phyloP scores from a whole-genome alignment of 768 basidiomycete genomes.

The Favolaschia claudopus region DNA sequence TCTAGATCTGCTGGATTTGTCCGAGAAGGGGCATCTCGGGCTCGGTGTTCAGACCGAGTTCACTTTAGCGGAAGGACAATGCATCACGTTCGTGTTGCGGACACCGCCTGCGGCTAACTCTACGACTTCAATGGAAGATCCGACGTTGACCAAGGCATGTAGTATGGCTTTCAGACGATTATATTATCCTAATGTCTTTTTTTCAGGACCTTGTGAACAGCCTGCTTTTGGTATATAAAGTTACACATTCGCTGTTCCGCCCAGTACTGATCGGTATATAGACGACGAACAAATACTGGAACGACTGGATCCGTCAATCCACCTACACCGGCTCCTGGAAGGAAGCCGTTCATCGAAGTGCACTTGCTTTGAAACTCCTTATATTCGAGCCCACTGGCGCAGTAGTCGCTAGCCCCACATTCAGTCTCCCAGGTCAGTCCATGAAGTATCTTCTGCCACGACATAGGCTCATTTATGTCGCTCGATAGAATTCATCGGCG shows the following conservation, averaged over 20 bases:
- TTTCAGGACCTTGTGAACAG: conserved; percentile 62
- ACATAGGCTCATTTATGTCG: background rate
- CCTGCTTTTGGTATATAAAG: conserved; percentile 67
- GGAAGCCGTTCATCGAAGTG: conserved; percentile 92
- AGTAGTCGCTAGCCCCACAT: conserved; percentile 94
- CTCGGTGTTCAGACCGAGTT: conserved; percentile 65
- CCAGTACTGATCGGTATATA: conserved; percentile 26
- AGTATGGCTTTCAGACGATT: too few species aligned
- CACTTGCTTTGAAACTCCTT: conserved; percentile 91
- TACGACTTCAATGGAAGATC: conserved; percentile 67
- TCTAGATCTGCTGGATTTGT: conserved; percentile 70
- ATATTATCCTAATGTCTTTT: background rate
- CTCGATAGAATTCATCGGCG: conserved; percentile 70
- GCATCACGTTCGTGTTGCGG: conserved; percentile 87
- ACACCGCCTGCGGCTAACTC: conserved; percentile 56
- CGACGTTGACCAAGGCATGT: conserved; percentile 68
- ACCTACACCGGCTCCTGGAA: conserved; percentile 96
- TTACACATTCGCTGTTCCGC: too few species aligned
- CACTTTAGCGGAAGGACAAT: conserved; percentile 81
- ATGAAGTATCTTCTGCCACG: too few species aligned
- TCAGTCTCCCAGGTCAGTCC: conserved; percentile 93
- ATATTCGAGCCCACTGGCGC: conserved; percentile 95
- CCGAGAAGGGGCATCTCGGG: conserved; percentile 78
- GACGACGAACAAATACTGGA: conserved; percentile 87
- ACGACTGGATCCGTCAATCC: conserved; percentile 86